A percentile compares a stretch with the other conserved stretches of the same genome.
phyloP scores from a whole-genome alignment of 192 early-diverging fungal genomes.

The Entomortierella lignicola region DNA sequence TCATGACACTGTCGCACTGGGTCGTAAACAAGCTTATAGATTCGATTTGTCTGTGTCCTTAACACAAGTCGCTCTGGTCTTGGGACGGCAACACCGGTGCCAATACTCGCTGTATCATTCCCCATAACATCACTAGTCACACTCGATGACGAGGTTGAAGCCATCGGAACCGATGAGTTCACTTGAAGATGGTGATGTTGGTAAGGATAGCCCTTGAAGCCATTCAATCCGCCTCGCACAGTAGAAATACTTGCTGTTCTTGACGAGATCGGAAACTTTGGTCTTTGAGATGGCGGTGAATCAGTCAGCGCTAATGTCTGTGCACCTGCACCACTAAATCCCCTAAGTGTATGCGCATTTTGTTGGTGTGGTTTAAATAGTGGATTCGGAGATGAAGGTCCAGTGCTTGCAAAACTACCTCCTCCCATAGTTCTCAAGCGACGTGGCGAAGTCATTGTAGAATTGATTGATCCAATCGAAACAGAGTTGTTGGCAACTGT shows the following conservation, averaged over 20 bases:
- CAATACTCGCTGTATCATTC: neutral
- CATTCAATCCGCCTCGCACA: neutral
- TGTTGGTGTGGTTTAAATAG: neutral
- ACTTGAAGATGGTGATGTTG: conserved; percentile 15
- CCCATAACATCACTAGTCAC: neutral
- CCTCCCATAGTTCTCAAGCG: neutral
- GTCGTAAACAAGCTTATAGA: conserved; percentile 38
- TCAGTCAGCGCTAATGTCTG: neutral
- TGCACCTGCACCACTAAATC: neutral
- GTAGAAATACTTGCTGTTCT: neutral
- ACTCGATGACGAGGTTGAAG: conserved; percentile 24
- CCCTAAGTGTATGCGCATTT: neutral
- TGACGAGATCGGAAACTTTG: neutral
- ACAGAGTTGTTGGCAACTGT: neutral
- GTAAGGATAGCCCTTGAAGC: conserved; percentile 5
- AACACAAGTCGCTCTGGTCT: conserved; percentile 38
- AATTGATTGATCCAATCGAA: neutral
- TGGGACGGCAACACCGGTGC: conserved; percentile 2
- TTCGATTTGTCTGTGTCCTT: conserved; percentile 42
- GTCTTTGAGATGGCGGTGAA: neutral
- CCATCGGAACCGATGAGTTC: conserved; percentile 18
- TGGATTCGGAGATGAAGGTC: conserved; percentile 9
- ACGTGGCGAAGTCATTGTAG: neutral
- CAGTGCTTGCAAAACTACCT: neutral
- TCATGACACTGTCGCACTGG: conserved; percentile 44